Evolutionary conservation across 2,329 filamentous ascomycete genomes (phyloP).

Genomic region (Emergomyces africanus): DNA sequence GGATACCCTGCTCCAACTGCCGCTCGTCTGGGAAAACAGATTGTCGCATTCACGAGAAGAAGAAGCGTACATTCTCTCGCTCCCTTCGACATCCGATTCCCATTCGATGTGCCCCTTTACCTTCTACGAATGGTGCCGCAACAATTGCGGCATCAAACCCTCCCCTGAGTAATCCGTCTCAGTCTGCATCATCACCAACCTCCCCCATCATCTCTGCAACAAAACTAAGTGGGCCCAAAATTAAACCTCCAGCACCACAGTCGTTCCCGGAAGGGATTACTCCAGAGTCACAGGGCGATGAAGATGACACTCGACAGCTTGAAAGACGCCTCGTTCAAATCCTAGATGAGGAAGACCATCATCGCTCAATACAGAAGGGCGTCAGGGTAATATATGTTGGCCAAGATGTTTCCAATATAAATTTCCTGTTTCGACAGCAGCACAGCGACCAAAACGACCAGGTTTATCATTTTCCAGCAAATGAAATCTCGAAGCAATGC

Average conservation of each 20-base stretch:
- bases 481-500: constrained; percentile 31
- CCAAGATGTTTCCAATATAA: constrained; percentile 44
- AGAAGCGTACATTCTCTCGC: constrained; percentile 32
- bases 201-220: not conserved
- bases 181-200: constrained; percentile 3
- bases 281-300: constrained; percentile 22
- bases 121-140: not conserved
- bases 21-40: constrained; percentile 28
- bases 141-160: constrained; percentile 1
- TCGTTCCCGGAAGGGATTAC: constrained; percentile 15
- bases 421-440: constrained; percentile 42
- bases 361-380: constrained; percentile 35
- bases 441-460: constrained; percentile 28
- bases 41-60: constrained; percentile 40
- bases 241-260: constrained; percentile 11
- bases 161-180: not conserved
- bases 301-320: constrained; percentile 29
- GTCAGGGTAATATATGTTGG: constrained; percentile 43
- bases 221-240: constrained; percentile 6
- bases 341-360: constrained; percentile 34
- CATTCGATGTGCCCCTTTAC: constrained; percentile 30
- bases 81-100: constrained; percentile 33
- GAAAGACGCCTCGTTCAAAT: constrained; percentile 39
- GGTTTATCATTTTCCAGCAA: constrained; percentile 33
- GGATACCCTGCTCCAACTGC: constrained; percentile 39